These are phyloP conservation scores for Pseudognaphalium luteoalbum DNA, from an alignment of 129 eudicot genomes.

Conservation along the genomic window DNA sequence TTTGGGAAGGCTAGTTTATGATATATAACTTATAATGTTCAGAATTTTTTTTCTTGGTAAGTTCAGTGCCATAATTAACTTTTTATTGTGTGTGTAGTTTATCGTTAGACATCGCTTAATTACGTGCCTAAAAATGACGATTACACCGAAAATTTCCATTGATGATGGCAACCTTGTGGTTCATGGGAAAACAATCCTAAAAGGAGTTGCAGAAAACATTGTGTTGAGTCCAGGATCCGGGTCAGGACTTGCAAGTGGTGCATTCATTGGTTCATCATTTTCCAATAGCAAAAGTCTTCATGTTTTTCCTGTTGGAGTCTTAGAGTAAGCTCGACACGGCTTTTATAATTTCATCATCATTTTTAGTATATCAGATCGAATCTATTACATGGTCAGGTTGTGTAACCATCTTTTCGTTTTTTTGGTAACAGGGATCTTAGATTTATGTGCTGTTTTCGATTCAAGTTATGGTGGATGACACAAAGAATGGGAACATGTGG, in stretches of 20 bases:
- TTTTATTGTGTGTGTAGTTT: background rate
- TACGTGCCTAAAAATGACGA: constrained; percentile 59
- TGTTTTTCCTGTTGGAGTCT: constrained; percentile 78
- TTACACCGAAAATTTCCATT: constrained; percentile 77
- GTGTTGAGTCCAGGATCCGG: constrained; percentile 79
- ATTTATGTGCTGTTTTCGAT: constrained; percentile 86
- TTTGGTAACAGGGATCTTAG: constrained; percentile 65
- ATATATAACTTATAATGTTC: no score
- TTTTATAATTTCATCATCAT: constrained; percentile 16
- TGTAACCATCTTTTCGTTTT: constrained; percentile 18
- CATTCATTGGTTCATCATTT: constrained; percentile 84
- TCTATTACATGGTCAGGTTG: background rate
- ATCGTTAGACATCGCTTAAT: constrained; percentile 16
- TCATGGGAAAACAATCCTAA: constrained; percentile 83
- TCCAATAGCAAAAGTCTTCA: constrained; percentile 70
- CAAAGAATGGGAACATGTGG: constrained; percentile 95
- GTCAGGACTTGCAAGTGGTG: constrained; percentile 67
- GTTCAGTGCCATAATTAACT: no score
- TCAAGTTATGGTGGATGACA: constrained; percentile 99
- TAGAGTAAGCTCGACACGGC: constrained; percentile 55
- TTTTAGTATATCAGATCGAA: background rate
- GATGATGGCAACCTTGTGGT: constrained; percentile 80
- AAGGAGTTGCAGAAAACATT: constrained; percentile 79
- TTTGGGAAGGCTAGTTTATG: no score
- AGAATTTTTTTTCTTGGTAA: no score